Conservation (phyloP, 352 stramenopile species). For the Blastocystis sp. region DNA sequence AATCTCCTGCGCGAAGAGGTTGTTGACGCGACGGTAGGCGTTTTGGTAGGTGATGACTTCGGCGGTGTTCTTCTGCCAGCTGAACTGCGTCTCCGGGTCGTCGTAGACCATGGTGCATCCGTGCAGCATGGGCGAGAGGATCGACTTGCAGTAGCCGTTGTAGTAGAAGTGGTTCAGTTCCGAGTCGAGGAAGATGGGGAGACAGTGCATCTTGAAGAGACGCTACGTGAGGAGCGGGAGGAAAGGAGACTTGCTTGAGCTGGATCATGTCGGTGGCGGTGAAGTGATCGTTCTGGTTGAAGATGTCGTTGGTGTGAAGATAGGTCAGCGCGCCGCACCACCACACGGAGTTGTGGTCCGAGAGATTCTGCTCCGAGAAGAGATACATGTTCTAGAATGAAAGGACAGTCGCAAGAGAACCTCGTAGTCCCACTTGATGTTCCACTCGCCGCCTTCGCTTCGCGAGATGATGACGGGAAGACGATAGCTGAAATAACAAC, state of each 20-base stretch:
- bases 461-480: slow-evolving; percentile 35
- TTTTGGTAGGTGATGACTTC: slow-evolving; percentile 19
- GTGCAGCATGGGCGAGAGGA: slow-evolving; percentile 42
- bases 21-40: slow-evolving; percentile 42
- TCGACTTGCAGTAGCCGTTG: slow-evolving; percentile 55
- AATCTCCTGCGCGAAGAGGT: slow-evolving; percentile 53
- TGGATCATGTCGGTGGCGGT: background rate
- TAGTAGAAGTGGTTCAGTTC: slow-evolving; percentile 52
- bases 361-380: slow-evolving; percentile 33
- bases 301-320: slow-evolving; percentile 45
- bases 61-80: slow-evolving; percentile 53
- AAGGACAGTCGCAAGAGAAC: background rate
- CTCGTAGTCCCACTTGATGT: slow-evolving; percentile 53
- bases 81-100: slow-evolving; percentile 27
- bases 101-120: slow-evolving; percentile 54
- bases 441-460: background rate
- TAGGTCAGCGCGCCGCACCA: slow-evolving; percentile 53
- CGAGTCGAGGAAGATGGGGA: slow-evolving; percentile 49
- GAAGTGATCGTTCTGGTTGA: slow-evolving; percentile 33
- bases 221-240: background rate
- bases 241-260: background rate
- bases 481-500: background rate
- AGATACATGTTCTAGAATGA: slow-evolving; percentile 34
- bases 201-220: slow-evolving; percentile 33
- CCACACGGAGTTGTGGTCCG: slow-evolving; percentile 31